Evolutionary conservation across 2,329 filamentous ascomycete species (phyloP).

Genomic region (Dactylellina haptotyla): DNA sequence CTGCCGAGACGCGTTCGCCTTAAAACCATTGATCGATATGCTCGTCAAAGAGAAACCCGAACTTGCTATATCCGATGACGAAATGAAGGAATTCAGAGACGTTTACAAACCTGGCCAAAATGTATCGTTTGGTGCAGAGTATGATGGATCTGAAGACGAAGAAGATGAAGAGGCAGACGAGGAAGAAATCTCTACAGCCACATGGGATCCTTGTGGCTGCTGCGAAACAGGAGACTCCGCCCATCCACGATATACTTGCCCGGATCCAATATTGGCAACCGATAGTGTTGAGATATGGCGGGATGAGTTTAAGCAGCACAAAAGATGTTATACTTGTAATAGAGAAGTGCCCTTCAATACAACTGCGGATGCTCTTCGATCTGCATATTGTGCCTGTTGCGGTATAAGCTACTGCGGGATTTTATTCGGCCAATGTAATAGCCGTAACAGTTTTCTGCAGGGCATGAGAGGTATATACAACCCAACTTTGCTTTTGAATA

Average conservation of each 20-base stretch:
- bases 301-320: slow-evolving; percentile 14
- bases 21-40: slow-evolving; percentile 51
- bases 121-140: slow-evolving; percentile 4
- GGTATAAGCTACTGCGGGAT: slow-evolving; percentile 13
- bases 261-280: slow-evolving; percentile 14
- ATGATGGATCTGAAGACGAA: slow-evolving; percentile 16
- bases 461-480: slow-evolving; percentile 22
- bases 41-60: slow-evolving; percentile 46
- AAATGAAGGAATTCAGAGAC: slow-evolving; percentile 5
- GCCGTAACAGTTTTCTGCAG: background rate
- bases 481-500: background rate
- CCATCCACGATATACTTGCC: slow-evolving; percentile 10
- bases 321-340: slow-evolving; percentile 20
- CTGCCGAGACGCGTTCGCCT: slow-evolving; percentile 42
- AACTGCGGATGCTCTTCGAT: slow-evolving; percentile 4
- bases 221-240: slow-evolving; percentile 20
- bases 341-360: slow-evolving; percentile 8
- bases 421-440: slow-evolving; percentile 11
- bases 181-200: background rate
- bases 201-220: slow-evolving; percentile 30
- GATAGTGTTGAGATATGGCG: background rate
- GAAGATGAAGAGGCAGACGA: slow-evolving; percentile 22
- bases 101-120: slow-evolving; percentile 43
- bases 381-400: slow-evolving; percentile 26
- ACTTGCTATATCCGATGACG: slow-evolving; percentile 25